phyloP scores from a whole-genome alignment of 2,329 filamentous ascomycete genomes.

The Didymella pomorum region DNA sequence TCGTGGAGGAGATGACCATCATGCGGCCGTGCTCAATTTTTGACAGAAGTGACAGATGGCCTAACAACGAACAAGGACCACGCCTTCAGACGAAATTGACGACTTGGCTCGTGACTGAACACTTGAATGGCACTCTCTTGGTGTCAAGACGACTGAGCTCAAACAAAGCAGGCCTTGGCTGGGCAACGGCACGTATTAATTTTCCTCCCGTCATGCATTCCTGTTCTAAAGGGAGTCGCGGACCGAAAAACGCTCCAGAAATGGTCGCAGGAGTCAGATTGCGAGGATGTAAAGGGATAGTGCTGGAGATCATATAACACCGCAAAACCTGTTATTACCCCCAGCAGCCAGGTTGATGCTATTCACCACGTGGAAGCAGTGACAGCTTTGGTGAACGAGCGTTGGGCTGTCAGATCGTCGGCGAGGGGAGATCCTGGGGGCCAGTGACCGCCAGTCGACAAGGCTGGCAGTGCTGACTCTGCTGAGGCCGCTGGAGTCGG shows the following conservation, averaged over 20 bases:
- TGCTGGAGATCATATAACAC: conserved; percentile 23
- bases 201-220: conserved; percentile 12
- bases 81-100: conserved; percentile 8
- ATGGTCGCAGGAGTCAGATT: conserved; percentile 10
- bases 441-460: neutral
- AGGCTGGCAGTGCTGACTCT: neutral
- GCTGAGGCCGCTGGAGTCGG: conserved; percentile 4
- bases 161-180: conserved; percentile 10
- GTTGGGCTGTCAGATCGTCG: conserved; percentile 17
- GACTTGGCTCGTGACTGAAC: neutral
- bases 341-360: conserved; percentile 18
- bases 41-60: conserved; percentile 19
- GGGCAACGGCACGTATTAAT: conserved; percentile 16
- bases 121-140: neutral
- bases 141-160: conserved; percentile 2
- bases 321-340: conserved; percentile 14
- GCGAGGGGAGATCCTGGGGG: conserved; percentile 9
- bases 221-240: conserved; percentile 5
- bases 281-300: conserved; percentile 13
- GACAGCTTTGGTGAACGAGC: conserved; percentile 16
- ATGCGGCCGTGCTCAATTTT: conserved; percentile 17
- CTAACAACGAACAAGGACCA: conserved; percentile 11
- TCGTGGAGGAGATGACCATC: conserved; percentile 4
- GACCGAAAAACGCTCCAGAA: conserved; percentile 7
- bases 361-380: conserved; percentile 19